These are phyloP conservation scores for Trichosporon sp. DNA, from an alignment of 1,284 basidiomycete species.

Conservation along the genomic window DNA sequence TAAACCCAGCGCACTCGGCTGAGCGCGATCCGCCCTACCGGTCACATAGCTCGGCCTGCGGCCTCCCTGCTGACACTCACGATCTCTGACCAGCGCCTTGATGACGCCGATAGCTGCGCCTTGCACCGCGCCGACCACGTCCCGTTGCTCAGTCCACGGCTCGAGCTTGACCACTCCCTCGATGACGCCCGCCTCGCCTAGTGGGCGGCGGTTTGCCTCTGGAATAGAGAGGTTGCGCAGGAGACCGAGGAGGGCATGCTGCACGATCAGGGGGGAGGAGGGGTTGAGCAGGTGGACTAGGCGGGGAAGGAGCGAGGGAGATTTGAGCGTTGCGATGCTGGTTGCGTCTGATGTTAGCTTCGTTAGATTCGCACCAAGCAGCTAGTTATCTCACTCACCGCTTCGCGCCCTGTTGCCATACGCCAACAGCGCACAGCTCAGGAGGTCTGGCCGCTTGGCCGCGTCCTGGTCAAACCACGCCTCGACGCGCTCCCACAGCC, in stretches of 20 bases:
- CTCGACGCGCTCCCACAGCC: conserved; percentile 67
- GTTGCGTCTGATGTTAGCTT: conserved; percentile 11
- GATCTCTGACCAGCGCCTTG: conserved; percentile 61
- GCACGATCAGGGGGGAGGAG: conserved; percentile 63
- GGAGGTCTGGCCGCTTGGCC: conserved; percentile 45
- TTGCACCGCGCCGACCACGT: conserved; percentile 80
- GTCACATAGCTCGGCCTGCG: no score
- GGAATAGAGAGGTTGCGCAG: conserved; percentile 78
- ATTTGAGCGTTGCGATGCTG: conserved; percentile 1
- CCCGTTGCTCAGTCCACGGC: conserved; percentile 64
- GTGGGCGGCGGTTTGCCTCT: conserved; percentile 55
- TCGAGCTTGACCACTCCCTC: conserved; percentile 60
- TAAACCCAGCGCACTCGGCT: no score
- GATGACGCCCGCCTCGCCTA: conserved; percentile 63
- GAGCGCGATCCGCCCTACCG: no score
- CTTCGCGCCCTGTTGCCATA: conserved; percentile 54
- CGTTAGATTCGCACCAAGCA: not conserved
- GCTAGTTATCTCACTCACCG: conserved; percentile 52
- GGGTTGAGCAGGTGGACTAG: conserved; percentile 55
- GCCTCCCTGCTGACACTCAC: not conserved
- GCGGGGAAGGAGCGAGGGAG: conserved; percentile 6
- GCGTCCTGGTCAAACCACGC: conserved; percentile 58
- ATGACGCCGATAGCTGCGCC: conserved; percentile 77
- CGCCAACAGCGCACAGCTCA: conserved; percentile 48
- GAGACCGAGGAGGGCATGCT: conserved; percentile 75